These are phyloP conservation scores for Metschnikowia santaceciliae DNA, from an alignment of 805 yeast species.

Conservation along the genomic window DNA sequence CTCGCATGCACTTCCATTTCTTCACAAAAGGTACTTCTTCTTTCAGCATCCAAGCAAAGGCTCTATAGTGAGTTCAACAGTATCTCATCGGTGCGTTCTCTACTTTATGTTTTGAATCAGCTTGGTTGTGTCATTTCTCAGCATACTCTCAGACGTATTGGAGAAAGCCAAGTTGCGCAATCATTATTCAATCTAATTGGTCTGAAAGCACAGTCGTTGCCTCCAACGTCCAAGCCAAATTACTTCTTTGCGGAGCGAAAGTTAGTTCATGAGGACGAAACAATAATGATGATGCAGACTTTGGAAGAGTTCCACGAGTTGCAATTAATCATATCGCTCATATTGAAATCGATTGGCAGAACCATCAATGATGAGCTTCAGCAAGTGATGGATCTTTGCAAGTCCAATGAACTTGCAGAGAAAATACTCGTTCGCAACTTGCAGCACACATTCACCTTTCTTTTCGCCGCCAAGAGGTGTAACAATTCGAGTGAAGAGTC, in stretches of 20 bases:
- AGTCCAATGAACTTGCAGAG: constrained; percentile 5
- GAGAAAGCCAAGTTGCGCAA: constrained; percentile 1
- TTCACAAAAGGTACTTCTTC: constrained; percentile 5
- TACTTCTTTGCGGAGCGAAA: constrained; percentile 15
- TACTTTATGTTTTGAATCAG: constrained; percentile 10
- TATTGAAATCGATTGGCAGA: constrained; percentile 6
- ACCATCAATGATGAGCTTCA: constrained; percentile 4
- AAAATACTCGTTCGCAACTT: constrained; percentile 10
- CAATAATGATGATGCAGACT: constrained; percentile 5
- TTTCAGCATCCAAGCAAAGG: constrained; percentile 1
- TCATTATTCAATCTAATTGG: neutral
- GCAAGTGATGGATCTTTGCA: neutral
- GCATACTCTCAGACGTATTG: constrained; percentile 2
- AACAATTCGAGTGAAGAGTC: constrained; percentile 1
- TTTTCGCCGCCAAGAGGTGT: constrained; percentile 10
- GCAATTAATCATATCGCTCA: constrained; percentile 6
- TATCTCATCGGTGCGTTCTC: constrained; percentile 7
- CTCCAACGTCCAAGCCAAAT: constrained; percentile 31
- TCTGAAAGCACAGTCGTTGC: constrained; percentile 11
- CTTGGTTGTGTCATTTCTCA: constrained; percentile 10
- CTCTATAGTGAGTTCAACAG: constrained; percentile 14
- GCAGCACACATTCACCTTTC: constrained; percentile 8
- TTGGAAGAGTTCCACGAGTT: constrained; percentile 13
- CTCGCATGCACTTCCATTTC: constrained; percentile 9
- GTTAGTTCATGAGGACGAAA: constrained; percentile 3